These are phyloP conservation scores for Mycena albidolilacea DNA, from an alignment of 768 basidiomycete species.

Conservation along the genomic window DNA sequence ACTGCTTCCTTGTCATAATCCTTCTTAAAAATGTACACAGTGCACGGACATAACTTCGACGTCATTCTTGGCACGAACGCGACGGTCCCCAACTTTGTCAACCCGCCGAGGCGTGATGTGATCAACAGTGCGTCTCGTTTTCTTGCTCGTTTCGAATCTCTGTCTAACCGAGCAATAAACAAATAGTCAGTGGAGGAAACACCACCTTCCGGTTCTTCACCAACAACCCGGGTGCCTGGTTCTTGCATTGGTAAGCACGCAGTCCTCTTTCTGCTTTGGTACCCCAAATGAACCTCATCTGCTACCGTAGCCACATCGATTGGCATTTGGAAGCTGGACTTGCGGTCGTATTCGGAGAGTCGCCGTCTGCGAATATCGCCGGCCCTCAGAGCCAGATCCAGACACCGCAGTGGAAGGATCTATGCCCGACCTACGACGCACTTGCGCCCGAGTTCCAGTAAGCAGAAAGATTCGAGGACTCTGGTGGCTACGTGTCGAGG, in stretches of 20 bases:
- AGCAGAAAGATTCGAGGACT: not conserved
- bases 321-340: conserved; percentile 56
- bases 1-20: not conserved
- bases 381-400: conserved; percentile 51
- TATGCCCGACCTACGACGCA: conserved; percentile 48
- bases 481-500: too few relatives aligned
- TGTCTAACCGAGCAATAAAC: too few relatives aligned
- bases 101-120: not conserved
- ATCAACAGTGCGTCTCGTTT: not conserved
- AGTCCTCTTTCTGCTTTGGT: not conserved
- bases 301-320: conserved; percentile 49
- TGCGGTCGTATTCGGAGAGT: conserved; percentile 52
- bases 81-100: not conserved
- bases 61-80: not conserved
- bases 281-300: not conserved
- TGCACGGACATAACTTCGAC: conserved; percentile 9
- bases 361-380: conserved; percentile 45
- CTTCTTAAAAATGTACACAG: not conserved
- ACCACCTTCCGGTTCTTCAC: conserved; percentile 55
- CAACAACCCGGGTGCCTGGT: conserved; percentile 76
- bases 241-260: conserved; percentile 57
- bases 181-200: conserved; percentile 52
- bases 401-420: conserved; percentile 48
- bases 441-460: conserved; percentile 48
- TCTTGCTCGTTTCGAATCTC: not conserved